Percentiles rank a stretch among this genome's conserved stretches.
Conservation (phyloP, 352 stramenopile genomes). For the Phytopythium montanum region DNA sequence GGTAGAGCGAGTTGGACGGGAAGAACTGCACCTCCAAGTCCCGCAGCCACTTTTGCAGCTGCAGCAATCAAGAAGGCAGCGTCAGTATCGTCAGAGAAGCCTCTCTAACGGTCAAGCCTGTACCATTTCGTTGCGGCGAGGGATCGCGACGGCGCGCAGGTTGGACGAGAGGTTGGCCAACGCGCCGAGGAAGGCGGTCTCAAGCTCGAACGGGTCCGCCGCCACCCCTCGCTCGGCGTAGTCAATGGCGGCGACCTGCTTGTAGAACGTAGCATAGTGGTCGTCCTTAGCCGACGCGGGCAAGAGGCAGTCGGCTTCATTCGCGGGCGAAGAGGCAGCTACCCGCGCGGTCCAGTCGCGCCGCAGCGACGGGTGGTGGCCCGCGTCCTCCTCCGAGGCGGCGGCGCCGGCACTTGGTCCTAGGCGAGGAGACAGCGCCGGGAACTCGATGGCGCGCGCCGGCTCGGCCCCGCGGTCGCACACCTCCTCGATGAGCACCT, state of each 20-base stretch:
- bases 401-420: constrained; percentile 11
- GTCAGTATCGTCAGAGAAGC: background rate
- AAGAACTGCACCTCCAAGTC: constrained; percentile 68
- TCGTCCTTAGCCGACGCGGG: constrained; percentile 41
- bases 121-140: constrained; percentile 67
- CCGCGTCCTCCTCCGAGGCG: constrained; percentile 14
- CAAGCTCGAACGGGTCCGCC: constrained; percentile 60
- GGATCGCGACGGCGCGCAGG: constrained; percentile 51
- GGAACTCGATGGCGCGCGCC: constrained; percentile 38
- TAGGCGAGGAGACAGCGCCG: constrained; percentile 3
- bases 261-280: constrained; percentile 65
- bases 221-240: constrained; percentile 41
- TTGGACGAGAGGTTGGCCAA: constrained; percentile 78
- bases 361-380: constrained; percentile 17
- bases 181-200: constrained; percentile 61
- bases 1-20: constrained; percentile 74
- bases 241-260: constrained; percentile 20
- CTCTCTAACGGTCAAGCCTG: background rate
- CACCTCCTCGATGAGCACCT: constrained; percentile 82
- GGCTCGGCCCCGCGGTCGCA: constrained; percentile 45
- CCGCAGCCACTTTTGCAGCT: constrained; percentile 65
- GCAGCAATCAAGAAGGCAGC: background rate
- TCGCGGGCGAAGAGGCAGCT: constrained; percentile 19
- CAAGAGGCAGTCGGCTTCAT: constrained; percentile 55
- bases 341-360: constrained; percentile 12